A percentile compares a stretch with the other conserved stretches of the same genome.
phyloP scores from a whole-genome alignment of 2,329 filamentous ascomycete species.

The Sclerotinia glacialis region DNA sequence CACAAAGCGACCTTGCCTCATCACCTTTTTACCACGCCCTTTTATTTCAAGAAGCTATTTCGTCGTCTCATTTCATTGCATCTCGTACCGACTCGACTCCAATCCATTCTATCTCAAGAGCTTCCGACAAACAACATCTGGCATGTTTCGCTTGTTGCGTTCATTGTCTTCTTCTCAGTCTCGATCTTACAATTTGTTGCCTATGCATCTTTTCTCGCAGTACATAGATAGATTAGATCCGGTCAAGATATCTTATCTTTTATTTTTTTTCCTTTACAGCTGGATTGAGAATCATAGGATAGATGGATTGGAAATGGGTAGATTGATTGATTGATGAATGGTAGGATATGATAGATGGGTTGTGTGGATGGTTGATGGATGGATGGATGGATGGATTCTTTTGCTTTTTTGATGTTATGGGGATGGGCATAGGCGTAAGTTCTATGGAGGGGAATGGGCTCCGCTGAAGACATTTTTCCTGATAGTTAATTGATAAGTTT shows the following conservation, averaged over 20 bases:
- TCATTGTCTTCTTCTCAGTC: neutral
- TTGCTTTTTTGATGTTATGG: neutral
- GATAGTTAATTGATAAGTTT: constrained; percentile 3
- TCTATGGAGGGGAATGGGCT: constrained; percentile 11
- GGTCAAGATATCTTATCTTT: constrained; percentile 1
- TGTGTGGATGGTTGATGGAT: neutral
- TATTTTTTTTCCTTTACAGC: neutral
- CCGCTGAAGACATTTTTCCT: constrained; percentile 1
- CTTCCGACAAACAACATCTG: constrained; percentile 4
- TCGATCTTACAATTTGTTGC: neutral
- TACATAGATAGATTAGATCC: constrained; percentile 10
- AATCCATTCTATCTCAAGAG: neutral
- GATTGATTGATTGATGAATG: neutral
- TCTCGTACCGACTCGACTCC: neutral
- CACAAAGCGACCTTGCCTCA: constrained; percentile 4
- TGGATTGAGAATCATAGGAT: neutral
- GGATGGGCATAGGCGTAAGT: neutral
- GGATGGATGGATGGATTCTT: neutral
- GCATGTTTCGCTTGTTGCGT: constrained; percentile 4
- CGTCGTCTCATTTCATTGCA: neutral
- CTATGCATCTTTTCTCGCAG: neutral
- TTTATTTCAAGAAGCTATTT: neutral
- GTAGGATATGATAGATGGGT: neutral
- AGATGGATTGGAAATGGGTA: too few species aligned
- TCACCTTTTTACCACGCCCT: neutral